phyloP scores from a whole-genome alignment of 192 early-diverging fungal species.

The Backusella psychrophila region DNA sequence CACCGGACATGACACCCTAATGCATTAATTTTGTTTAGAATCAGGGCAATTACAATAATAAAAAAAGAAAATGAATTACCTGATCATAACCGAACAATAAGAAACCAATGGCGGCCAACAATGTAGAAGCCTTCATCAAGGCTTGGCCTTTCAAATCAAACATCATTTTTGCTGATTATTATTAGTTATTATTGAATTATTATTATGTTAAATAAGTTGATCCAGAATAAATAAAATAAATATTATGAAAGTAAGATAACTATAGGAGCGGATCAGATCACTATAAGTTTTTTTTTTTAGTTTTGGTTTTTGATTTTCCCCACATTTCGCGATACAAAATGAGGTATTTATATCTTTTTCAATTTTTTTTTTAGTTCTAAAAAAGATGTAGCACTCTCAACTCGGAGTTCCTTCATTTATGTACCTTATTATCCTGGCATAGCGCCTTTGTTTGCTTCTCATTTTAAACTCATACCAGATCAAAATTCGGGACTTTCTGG shows the following conservation, averaged over 20 bases:
- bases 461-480: neutral
- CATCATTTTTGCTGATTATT: neutral
- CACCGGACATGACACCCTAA: constrained; percentile 29
- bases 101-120: constrained; percentile 23
- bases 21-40: neutral
- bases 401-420: neutral
- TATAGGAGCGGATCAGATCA: constrained; percentile 6
- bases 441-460: neutral
- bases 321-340: neutral
- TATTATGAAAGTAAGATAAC: neutral
- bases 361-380: neutral
- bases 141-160: constrained; percentile 30
- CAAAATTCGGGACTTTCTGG: constrained; percentile 5
- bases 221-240: neutral
- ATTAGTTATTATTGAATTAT: neutral
- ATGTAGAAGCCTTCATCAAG: constrained; percentile 57
- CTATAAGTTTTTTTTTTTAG: neutral
- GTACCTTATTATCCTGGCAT: constrained; percentile 4
- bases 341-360: constrained; percentile 7
- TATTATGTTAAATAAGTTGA: neutral
- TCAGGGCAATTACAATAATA: neutral
- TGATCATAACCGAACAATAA: constrained; percentile 33
- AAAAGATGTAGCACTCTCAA: neutral
- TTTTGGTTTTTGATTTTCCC: neutral
- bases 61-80: neutral